These are phyloP conservation scores for Zygotorulaspora sp. DNA, from an alignment of 805 yeast genomes.

Conservation along the genomic window DNA sequence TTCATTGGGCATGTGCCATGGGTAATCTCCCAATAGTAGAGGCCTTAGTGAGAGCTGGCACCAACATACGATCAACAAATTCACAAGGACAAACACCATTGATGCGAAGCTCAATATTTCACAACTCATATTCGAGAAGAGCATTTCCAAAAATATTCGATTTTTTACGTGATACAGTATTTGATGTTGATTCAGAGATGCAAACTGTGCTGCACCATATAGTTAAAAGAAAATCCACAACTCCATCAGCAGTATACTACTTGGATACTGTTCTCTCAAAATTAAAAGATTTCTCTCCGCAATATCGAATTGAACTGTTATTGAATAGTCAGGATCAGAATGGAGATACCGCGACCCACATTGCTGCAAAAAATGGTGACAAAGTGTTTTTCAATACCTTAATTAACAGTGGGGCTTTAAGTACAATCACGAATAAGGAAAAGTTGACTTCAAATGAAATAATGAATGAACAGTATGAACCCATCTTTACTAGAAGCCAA, in stretches of 20 bases:
- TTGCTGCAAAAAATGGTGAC: slow-evolving; percentile 74
- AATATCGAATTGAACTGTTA: slow-evolving; percentile 53
- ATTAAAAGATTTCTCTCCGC: slow-evolving; percentile 58
- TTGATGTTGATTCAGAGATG: slow-evolving; percentile 66
- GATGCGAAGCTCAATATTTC: slow-evolving; percentile 78
- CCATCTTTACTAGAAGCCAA: slow-evolving; percentile 11
- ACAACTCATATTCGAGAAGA: slow-evolving; percentile 77
- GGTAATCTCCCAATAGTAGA: slow-evolving; percentile 78
- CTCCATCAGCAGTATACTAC: slow-evolving; percentile 80
- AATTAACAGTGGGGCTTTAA: slow-evolving; percentile 33
- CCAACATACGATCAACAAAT: slow-evolving; percentile 52
- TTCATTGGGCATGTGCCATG: slow-evolving; percentile 98
- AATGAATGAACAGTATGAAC: slow-evolving; percentile 37
- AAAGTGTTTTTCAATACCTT: slow-evolving; percentile 34
- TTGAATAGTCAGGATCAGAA: slow-evolving; percentile 64
- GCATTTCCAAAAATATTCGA: slow-evolving; percentile 78
- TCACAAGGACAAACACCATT: slow-evolving; percentile 82
- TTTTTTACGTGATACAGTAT: slow-evolving; percentile 68
- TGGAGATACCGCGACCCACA: slow-evolving; percentile 88
- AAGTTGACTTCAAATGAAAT: slow-evolving; percentile 29
- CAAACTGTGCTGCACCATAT: slow-evolving; percentile 86
- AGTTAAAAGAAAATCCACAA: slow-evolving; percentile 62
- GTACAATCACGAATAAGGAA: slow-evolving; percentile 45
- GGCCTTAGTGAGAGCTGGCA: slow-evolving; percentile 69
- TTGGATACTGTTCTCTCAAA: slow-evolving; percentile 71